Percentiles rank a stretch among this genome's conserved stretches.
Evolutionary conservation across 108 stramenopile genomes (phyloP).

Genomic region (Fragilaria radians): DNA sequence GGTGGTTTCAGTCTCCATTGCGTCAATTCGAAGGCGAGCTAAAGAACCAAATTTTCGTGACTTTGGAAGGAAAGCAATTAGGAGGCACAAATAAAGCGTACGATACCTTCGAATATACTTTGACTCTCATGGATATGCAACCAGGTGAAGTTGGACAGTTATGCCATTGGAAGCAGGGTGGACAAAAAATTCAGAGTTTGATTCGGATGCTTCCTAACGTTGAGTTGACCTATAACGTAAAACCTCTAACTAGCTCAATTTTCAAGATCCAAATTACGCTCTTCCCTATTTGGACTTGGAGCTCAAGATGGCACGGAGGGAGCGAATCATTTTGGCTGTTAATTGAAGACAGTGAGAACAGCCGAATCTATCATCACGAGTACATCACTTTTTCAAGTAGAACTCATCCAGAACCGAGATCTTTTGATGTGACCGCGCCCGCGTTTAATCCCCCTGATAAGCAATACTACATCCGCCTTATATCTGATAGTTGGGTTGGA

Average conservation of each 20-base stretch:
- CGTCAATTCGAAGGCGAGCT: slow-evolving; percentile 86
- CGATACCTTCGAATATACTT: slow-evolving; percentile 45
- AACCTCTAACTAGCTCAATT: slow-evolving; percentile 89
- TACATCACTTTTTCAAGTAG: slow-evolving; percentile 61
- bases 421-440: slow-evolving; percentile 87
- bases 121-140: slow-evolving; percentile 85
- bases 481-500: slow-evolving; percentile 94
- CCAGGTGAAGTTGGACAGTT: slow-evolving; percentile 90
- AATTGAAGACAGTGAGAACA: slow-evolving; percentile 91
- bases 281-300: slow-evolving; percentile 83
- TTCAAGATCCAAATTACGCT: slow-evolving; percentile 71
- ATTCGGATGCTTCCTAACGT: slow-evolving; percentile 77
- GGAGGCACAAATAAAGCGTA: slow-evolving; percentile 28
- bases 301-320: slow-evolving; percentile 73
- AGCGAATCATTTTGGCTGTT: slow-evolving; percentile 91
- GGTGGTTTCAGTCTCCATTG: slow-evolving; percentile 95
- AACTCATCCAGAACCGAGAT: slow-evolving; percentile 57
- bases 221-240: slow-evolving; percentile 67
- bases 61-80: slow-evolving; percentile 61
- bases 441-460: slow-evolving; percentile 82
- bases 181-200: slow-evolving; percentile 58
- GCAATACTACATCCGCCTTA: slow-evolving; percentile 85
- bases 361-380: slow-evolving; percentile 81
- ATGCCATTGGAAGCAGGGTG: slow-evolving; percentile 50
- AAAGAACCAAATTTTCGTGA: slow-evolving; percentile 48